A percentile compares a stretch with the other conserved stretches of the same genome.
Evolutionary conservation across 192 early-diverging fungal species (phyloP).

Genomic region (Umbelopsis ramanniana): DNA sequence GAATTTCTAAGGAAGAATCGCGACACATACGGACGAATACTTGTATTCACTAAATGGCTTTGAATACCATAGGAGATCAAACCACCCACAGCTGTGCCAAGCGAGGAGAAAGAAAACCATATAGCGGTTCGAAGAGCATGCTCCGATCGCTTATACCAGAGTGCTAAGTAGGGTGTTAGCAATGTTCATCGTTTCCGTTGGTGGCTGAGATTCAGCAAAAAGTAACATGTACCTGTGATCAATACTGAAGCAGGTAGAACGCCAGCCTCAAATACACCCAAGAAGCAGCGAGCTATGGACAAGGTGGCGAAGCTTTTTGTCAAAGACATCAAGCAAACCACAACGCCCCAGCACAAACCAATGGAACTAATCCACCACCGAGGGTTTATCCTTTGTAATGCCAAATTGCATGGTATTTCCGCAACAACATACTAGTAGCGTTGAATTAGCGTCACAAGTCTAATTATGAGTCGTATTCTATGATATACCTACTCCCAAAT

Average conservation of each 20-base stretch:
- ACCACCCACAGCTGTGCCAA: constrained; percentile 33
- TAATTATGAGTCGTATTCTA: neutral
- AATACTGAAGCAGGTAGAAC: constrained; percentile 25
- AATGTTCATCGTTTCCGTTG: neutral
- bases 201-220: neutral
- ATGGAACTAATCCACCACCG: constrained; percentile 13
- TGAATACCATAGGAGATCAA: constrained; percentile 34
- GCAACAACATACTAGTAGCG: constrained; percentile 11
- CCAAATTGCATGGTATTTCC: constrained; percentile 15
- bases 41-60: constrained; percentile 24
- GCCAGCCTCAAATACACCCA: constrained; percentile 37
- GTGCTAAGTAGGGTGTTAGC: constrained; percentile 1
- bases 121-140: constrained; percentile 53
- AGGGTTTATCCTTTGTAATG: constrained; percentile 13
- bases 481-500: constrained; percentile 10
- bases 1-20: neutral
- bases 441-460: neutral
- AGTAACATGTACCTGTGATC: constrained; percentile 9
- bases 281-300: constrained; percentile 27
- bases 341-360: constrained; percentile 14
- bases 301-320: constrained; percentile 23
- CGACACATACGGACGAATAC: constrained; percentile 24
- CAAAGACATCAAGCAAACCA: constrained; percentile 22
- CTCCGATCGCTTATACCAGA: constrained; percentile 64
- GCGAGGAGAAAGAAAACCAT: constrained; percentile 53